phyloP scores from a whole-genome alignment of 352 stramenopile species.

The Pythium periplocum region DNA sequence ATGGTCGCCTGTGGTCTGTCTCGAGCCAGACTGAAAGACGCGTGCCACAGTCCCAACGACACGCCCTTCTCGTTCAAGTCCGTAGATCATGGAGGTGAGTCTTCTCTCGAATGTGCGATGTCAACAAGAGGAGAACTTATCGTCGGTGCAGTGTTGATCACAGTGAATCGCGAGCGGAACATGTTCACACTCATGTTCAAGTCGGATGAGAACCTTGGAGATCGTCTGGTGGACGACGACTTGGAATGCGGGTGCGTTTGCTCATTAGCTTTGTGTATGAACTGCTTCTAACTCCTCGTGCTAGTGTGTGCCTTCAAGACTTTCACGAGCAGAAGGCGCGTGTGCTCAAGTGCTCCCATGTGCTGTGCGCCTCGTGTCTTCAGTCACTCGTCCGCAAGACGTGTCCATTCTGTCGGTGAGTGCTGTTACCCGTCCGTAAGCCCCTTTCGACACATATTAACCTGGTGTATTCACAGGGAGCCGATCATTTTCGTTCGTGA shows the following conservation, averaged over 20 bases:
- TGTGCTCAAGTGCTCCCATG: conserved; percentile 18
- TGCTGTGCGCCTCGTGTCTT: conserved; percentile 8
- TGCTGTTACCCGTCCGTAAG: background rate
- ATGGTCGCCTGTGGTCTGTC: too few relatives aligned
- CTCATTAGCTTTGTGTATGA: background rate
- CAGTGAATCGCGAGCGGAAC: conserved; percentile 4
- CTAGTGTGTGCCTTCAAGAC: conserved; percentile 17
- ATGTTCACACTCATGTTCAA: conserved; percentile 11
- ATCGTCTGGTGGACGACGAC: conserved; percentile 15
- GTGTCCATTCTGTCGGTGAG: conserved; percentile 21
- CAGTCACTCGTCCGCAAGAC: background rate
- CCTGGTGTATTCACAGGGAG: background rate
- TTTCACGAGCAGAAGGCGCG: background rate
- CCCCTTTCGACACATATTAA: too few relatives aligned
- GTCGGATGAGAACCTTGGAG: conserved; percentile 5
- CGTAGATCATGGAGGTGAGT: too few relatives aligned
- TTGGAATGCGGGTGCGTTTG: conserved; percentile 22
- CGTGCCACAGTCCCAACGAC: too few relatives aligned
- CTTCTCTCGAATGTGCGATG: too few relatives aligned
- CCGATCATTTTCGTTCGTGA: conserved; percentile 8
- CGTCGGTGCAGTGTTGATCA: conserved; percentile 1
- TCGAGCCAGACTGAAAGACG: too few relatives aligned
- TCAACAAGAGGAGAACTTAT: too few relatives aligned
- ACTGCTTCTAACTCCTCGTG: background rate
- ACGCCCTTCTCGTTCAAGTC: too few relatives aligned